These are phyloP conservation scores for Nowakowskiella sp. DNA, from an alignment of 192 early-diverging fungal species.

Conservation along the genomic window DNA sequence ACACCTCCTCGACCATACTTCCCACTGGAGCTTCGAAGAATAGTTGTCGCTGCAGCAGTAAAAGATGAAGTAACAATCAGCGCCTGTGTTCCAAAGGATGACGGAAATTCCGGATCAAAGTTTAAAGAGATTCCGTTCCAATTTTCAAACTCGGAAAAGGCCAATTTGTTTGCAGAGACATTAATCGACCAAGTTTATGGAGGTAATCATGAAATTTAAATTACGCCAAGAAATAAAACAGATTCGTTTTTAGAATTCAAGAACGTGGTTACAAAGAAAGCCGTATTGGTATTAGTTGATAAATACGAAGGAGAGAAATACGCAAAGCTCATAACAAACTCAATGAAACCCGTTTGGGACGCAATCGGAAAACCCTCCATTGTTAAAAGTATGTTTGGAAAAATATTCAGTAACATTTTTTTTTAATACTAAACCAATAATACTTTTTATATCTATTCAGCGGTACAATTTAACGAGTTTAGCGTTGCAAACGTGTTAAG, in stretches of 20 bases:
- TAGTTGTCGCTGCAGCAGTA: conserved; percentile 20
- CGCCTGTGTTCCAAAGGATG: conserved; percentile 30
- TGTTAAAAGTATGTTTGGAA: conserved; percentile 26
- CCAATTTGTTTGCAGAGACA: conserved; percentile 22
- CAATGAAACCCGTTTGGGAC: conserved; percentile 43
- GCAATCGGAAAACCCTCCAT: conserved; percentile 21
- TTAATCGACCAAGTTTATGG: conserved; percentile 31
- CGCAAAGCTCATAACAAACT: conserved; percentile 37
- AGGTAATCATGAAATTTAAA: conserved; percentile 21
- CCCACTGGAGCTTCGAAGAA: conserved; percentile 26
- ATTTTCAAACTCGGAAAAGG: conserved; percentile 17
- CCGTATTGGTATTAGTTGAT: conserved; percentile 38
- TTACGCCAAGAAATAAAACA: conserved; percentile 8
- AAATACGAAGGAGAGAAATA: conserved; percentile 36
- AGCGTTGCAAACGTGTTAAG: conserved; percentile 37
- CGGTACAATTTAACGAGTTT: conserved; percentile 42
- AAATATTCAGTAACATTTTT: background rate
- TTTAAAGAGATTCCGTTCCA: conserved; percentile 30
- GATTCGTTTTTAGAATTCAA: background rate
- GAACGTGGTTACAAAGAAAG: conserved; percentile 2
- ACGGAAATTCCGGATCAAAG: conserved; percentile 33
- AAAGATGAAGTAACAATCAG: conserved; percentile 20
- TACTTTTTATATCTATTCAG: conserved; percentile 12
- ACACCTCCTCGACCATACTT: conserved; percentile 35
- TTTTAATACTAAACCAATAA: conserved; percentile 11